Percentiles rank a stretch among this genome's conserved stretches.
These are phyloP conservation scores for Trichomonas tenax DNA, from an alignment of 208 protist genomes.

Conservation along the genomic window DNA sequence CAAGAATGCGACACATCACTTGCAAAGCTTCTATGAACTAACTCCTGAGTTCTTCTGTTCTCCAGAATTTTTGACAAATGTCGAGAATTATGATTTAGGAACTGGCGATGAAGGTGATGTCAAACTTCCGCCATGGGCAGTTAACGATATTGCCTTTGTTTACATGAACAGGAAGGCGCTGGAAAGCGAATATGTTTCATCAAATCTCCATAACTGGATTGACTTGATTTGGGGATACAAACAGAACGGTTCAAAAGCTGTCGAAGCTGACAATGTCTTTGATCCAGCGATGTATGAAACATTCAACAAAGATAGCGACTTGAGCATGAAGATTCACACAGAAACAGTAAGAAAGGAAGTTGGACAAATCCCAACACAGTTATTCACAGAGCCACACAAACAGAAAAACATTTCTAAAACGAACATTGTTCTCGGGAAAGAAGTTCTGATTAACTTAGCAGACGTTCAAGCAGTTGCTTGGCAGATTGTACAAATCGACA, in stretches of 20 bases:
- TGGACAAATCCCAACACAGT: not conserved
- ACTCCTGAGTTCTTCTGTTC: not conserved
- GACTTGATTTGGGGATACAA: not conserved
- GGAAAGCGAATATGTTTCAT: conserved; percentile 53
- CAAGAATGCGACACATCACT: not conserved
- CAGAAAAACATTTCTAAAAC: not conserved
- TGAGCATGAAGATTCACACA: not conserved
- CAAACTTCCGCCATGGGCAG: not conserved
- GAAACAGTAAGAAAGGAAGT: not conserved
- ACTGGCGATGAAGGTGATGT: conserved; percentile 55
- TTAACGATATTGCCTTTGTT: not conserved
- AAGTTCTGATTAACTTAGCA: not conserved
- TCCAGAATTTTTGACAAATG: not conserved
- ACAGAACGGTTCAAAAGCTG: not conserved
- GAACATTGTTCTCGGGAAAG: not conserved
- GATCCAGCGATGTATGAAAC: not conserved
- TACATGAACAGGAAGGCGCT: conserved; percentile 44
- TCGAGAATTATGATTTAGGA: not conserved
- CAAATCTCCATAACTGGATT: conserved; percentile 44
- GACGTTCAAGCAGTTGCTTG: not conserved
- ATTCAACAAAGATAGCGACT: not conserved
- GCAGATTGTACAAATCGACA: not conserved
- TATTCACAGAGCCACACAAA: not conserved
- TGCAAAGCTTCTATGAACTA: not conserved
- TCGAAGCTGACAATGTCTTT: not conserved